A percentile compares a stretch with the other conserved stretches of the same genome.
Evolutionary conservation across 2,329 filamentous ascomycete species (phyloP).

Genomic region (Cryphonectria nitschkei): DNA sequence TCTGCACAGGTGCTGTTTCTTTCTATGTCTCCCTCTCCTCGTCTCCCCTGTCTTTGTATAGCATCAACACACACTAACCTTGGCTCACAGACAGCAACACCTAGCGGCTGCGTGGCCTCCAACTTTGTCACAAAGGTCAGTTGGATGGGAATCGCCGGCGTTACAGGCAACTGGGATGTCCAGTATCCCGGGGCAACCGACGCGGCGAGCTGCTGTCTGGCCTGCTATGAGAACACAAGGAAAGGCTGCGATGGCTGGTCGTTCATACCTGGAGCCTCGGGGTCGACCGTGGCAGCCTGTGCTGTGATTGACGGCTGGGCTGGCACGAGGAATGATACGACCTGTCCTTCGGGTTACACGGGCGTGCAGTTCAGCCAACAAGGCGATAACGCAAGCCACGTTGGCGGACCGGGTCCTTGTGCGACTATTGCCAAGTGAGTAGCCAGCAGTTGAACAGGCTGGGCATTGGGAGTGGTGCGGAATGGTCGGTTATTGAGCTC

Average conservation of each 20-base stretch:
- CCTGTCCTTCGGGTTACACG: constrained; percentile 22
- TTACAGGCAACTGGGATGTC: constrained; percentile 15
- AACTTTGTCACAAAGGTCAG: constrained; percentile 17
- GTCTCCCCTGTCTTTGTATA: not conserved
- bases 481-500: not conserved
- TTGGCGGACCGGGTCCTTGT: constrained; percentile 26
- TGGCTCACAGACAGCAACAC: not conserved
- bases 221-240: constrained; percentile 17
- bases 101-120: constrained; percentile 20
- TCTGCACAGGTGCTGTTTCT: constrained; percentile 12
- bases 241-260: constrained; percentile 25
- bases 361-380: constrained; percentile 10
- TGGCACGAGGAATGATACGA: constrained; percentile 13
- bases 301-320: constrained; percentile 24
- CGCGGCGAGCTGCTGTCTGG: constrained; percentile 18
- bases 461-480: not conserved
- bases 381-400: constrained; percentile 11
- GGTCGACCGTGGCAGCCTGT: constrained; percentile 17
- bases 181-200: constrained; percentile 15
- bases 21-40: not conserved
- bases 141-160: constrained; percentile 23
- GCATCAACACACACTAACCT: constrained; percentile 2
- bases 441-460: not conserved
- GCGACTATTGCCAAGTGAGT: constrained; percentile 1
- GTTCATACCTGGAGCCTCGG: constrained; percentile 21